phyloP scores from a whole-genome alignment of 257 asterid genomes.

The Haberlea rhodopensis region DNA sequence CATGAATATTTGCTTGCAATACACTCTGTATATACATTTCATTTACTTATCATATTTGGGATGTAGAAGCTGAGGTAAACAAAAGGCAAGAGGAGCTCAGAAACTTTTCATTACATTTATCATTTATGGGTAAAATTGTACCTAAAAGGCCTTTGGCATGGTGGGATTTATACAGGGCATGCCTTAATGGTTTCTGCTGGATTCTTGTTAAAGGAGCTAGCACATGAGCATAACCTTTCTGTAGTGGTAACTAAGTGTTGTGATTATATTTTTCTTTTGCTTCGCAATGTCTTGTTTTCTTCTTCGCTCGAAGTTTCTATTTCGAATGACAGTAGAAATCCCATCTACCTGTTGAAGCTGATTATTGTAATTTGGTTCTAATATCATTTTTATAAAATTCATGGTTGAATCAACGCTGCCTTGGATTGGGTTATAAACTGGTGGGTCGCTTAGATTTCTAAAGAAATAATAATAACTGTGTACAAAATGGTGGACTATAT shows the following conservation, averaged over 20 bases:
- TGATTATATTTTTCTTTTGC: conserved; percentile 15
- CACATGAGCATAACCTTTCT: conserved; percentile 64
- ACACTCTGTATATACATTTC: conserved; percentile 15
- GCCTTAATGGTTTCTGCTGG: conserved; percentile 71
- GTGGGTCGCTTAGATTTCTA: no score
- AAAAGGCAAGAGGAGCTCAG: not conserved
- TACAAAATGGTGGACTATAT: no score
- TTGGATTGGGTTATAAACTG: not conserved
- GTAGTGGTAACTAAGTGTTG: conserved; percentile 48
- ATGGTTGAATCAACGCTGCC: not conserved
- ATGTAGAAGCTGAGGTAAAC: not conserved
- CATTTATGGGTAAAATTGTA: conserved; percentile 3
- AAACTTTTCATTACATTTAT: conserved; percentile 10
- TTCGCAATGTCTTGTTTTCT: not conserved
- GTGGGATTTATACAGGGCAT: conserved; percentile 51
- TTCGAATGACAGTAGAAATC: conserved; percentile 1
- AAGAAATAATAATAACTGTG: no score
- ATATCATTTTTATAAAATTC: not conserved
- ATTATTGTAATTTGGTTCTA: not conserved
- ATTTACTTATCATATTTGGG: not conserved
- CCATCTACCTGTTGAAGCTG: not conserved
- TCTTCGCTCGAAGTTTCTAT: not conserved
- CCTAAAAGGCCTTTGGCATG: conserved; percentile 23
- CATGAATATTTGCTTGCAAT: conserved; percentile 16
- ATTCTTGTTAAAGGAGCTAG: conserved; percentile 71